Conservation (phyloP, 1,284 basidiomycete genomes). For the Coniophora puteana region DNA sequence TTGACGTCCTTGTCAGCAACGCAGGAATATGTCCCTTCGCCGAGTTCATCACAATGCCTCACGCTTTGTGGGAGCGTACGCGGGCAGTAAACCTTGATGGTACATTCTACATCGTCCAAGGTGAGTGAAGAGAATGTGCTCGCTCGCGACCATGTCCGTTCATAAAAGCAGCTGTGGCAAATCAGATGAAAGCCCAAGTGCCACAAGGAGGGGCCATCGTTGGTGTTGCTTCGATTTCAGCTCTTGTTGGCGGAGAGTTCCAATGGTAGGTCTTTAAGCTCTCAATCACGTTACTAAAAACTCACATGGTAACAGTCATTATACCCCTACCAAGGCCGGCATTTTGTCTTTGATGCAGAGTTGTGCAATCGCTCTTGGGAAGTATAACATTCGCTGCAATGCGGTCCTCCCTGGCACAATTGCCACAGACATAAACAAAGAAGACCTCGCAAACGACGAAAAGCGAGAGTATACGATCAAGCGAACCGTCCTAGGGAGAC, state of each 20-base stretch:
- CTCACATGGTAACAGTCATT: slow-evolving; percentile 45
- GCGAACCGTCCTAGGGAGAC: slow-evolving; percentile 63
- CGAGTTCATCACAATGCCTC: slow-evolving; percentile 74
- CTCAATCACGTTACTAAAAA: slow-evolving; percentile 1
- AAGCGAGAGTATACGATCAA: slow-evolving; percentile 69
- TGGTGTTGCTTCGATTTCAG: slow-evolving; percentile 75
- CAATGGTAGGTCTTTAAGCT: slow-evolving; percentile 47
- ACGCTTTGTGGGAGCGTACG: slow-evolving; percentile 65
- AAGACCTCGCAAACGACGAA: slow-evolving; percentile 58
- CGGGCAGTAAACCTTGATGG: slow-evolving; percentile 78
- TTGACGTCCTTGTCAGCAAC: slow-evolving; percentile 66
- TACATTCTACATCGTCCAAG: slow-evolving; percentile 74
- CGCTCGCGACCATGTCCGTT: neutral
- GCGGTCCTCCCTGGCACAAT: slow-evolving; percentile 71
- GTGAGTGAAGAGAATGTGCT: slow-evolving; percentile 24
- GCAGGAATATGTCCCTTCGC: slow-evolving; percentile 83
- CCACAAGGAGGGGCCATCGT: slow-evolving; percentile 76
- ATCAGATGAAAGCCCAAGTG: slow-evolving; percentile 70
- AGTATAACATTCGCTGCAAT: slow-evolving; percentile 73
- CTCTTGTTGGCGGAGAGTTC: slow-evolving; percentile 72
- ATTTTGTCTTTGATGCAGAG: slow-evolving; percentile 83
- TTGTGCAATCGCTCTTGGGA: slow-evolving; percentile 74
- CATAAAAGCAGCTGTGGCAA: slow-evolving; percentile 65
- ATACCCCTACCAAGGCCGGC: slow-evolving; percentile 81
- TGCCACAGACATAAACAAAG: slow-evolving; percentile 76